Base-by-base conservation (phyloP, 2,329 filamentous ascomycete genomes). In the Diaporthe vexans region DNA sequence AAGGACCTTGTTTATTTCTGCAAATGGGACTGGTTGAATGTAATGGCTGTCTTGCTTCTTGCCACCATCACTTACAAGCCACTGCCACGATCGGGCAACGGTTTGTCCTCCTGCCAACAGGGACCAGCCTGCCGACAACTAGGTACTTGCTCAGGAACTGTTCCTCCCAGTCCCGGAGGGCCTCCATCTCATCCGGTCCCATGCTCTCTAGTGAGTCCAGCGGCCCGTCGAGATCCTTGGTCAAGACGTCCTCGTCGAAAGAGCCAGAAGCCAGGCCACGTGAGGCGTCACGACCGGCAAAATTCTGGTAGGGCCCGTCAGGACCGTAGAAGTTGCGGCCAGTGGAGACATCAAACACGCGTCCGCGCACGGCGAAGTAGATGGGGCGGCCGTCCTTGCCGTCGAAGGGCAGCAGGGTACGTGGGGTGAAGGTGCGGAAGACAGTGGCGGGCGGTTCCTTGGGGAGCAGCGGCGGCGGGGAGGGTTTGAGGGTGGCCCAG, bases 241-340 rank as follows among this genome's bases (percentile, higher is more conserved):
- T 98, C 85, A 98, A 86, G 95, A 98, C 97, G 9, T 95, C 94
- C 87, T 94, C 91, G 82, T 98, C 97, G 83, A 99, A 98, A 85
- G 94, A 97, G 74, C 95, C 94, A 83, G 91, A 94, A 1, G 97
- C 96, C 75, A 99, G 86, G 0, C 97, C 97, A 70, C 96, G 90
- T 77, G 91, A 95, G 26, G 97, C 97, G 84, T 99, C 97, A 52
- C 95, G 88, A 0, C 97, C 97, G 0, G 97, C 97, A 81, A 99
- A 99, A 86, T 98, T 98, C 83, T 93, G 92, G 83, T 99, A 99
- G 2, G 96, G 95, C 0, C 96, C 96, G 17, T 95, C 95, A 26
- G 97, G 97, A 5, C 97, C 97, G 85, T 99, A 99, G 84, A 98
- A 98, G 86, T 97, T 95, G 80, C 93, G 91, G 33, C 97, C 96